A percentile compares a stretch with the other conserved stretches of the same genome.
Conservation (phyloP, 352 stramenopile species). For the Discostella stelligera region DNA sequence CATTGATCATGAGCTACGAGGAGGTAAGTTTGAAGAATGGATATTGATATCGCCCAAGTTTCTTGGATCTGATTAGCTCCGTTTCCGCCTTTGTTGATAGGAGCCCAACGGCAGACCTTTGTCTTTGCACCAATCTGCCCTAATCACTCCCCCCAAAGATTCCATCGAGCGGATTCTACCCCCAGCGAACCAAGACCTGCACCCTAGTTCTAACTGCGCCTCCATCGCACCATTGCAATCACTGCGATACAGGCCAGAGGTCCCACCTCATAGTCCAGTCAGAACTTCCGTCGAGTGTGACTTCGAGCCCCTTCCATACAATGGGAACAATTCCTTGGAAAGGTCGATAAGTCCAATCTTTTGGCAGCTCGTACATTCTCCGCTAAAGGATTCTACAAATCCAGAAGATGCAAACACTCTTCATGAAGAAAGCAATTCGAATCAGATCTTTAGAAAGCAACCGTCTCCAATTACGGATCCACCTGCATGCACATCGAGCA, state of each 20-base stretch:
- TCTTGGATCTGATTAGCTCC: conserved; percentile 5
- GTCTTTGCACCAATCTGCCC: not conserved
- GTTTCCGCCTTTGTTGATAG: not conserved
- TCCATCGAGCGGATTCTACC: not conserved
- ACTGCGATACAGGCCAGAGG: not conserved
- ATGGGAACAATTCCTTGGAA: conserved; percentile 1
- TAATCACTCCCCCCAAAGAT: conserved; percentile 14
- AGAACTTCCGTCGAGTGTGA: not conserved
- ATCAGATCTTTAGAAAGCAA: conserved; percentile 4
- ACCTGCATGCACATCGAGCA: not conserved
- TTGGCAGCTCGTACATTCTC: conserved; percentile 5
- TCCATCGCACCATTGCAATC: not conserved
- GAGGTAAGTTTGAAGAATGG: conserved; percentile 5
- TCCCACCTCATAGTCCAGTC: not conserved
- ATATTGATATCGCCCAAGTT: not conserved
- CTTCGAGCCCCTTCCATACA: conserved; percentile 28
- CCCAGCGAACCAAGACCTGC: not conserved
- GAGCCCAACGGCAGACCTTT: not conserved
- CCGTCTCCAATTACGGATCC: not conserved
- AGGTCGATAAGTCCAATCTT: conserved; percentile 1
- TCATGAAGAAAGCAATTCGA: not conserved
- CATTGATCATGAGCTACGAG: not conserved
- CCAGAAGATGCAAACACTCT: not conserved
- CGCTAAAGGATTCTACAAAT: not conserved
- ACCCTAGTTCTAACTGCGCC: not conserved